A percentile compares a stretch with the other conserved stretches of the same genome.
phyloP scores from a whole-genome alignment of 495 filamentous ascomycete species.

The Rusavskia elegans region DNA sequence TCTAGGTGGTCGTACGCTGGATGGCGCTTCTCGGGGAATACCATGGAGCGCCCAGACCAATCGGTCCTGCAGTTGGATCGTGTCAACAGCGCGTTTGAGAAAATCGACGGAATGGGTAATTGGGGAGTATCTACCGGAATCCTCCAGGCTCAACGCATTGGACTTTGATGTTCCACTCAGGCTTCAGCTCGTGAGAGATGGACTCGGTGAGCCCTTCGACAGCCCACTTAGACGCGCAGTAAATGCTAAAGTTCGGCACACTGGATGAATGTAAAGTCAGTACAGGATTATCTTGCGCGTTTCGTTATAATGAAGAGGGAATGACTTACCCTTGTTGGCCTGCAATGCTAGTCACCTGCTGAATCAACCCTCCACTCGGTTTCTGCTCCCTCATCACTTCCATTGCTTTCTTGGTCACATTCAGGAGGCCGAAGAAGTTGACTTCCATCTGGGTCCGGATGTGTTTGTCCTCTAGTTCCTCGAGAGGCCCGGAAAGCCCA shows the following conservation, averaged over 20 bases:
- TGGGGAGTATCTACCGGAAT: conserved; percentile 5
- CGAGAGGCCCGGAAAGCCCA: conserved; percentile 7
- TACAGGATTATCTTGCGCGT: no score
- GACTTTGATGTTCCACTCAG: conserved; percentile 25
- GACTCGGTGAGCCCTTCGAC: conserved; percentile 26
- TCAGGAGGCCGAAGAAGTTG: conserved; percentile 14
- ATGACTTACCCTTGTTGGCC: conserved; percentile 18
- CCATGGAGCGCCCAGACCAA: conserved; percentile 15
- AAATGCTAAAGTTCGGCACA: conserved; percentile 21
- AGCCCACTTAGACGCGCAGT: conserved; percentile 26
- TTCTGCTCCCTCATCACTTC: conserved; percentile 24
- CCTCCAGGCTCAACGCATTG: conserved; percentile 13
- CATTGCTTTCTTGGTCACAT: conserved; percentile 26
- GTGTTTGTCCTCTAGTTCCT: conserved; percentile 9
- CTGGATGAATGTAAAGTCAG: conserved; percentile 1
- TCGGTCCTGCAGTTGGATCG: conserved; percentile 1
- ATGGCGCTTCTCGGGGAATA: conserved; percentile 21
- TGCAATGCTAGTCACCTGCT: conserved; percentile 28
- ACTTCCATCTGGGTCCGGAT: conserved; percentile 13
- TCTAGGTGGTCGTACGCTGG: conserved; percentile 29
- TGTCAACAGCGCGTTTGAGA: neutral
- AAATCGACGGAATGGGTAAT: neutral
- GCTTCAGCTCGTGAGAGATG: conserved; percentile 28
- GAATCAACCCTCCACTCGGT: conserved; percentile 24
- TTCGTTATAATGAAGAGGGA: no score